Percentiles rank a stretch among this genome's conserved stretches.
These are phyloP conservation scores for Globisporangium nodosum DNA, from an alignment of 352 stramenopile genomes.

Conservation along the genomic window DNA sequence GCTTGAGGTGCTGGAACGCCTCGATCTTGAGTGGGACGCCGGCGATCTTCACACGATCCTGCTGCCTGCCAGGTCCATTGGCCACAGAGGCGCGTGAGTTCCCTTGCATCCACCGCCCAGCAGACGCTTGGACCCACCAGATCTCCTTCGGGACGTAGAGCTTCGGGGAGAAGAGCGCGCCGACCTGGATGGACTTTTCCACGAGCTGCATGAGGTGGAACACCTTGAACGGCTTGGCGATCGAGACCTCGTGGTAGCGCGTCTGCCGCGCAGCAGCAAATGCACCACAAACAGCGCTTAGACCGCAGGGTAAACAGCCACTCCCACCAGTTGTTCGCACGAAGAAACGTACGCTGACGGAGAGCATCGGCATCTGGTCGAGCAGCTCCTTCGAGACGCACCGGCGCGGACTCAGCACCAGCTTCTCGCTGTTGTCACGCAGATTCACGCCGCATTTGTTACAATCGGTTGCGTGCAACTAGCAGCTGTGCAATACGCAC, in stretches of 20 bases:
- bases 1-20: conserved; percentile 60
- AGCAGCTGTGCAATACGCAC: not conserved
- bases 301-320: not conserved
- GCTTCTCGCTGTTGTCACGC: conserved; percentile 18
- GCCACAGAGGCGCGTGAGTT: too few species aligned
- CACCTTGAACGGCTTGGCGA: conserved; percentile 53
- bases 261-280: conserved; percentile 20
- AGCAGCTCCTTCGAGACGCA: conserved; percentile 67
- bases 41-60: conserved; percentile 58
- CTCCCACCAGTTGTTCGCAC: not conserved
- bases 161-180: conserved; percentile 62
- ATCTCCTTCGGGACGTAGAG: conserved; percentile 78
- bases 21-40: conserved; percentile 58
- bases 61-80: conserved; percentile 22
- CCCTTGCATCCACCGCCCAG: not conserved
- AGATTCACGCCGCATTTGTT: not conserved
- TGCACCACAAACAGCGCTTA: not conserved
- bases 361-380: conserved; percentile 64
- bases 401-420: conserved; percentile 29
- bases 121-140: conserved; percentile 24
- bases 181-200: conserved; percentile 72
- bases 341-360: conserved; percentile 32
- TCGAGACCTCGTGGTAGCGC: conserved; percentile 48
- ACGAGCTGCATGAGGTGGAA: conserved; percentile 82
- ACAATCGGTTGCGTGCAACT: not conserved